Base-by-base conservation (phyloP, 306 rosid species). In the Cucurbita argyrosperma region DNA sequence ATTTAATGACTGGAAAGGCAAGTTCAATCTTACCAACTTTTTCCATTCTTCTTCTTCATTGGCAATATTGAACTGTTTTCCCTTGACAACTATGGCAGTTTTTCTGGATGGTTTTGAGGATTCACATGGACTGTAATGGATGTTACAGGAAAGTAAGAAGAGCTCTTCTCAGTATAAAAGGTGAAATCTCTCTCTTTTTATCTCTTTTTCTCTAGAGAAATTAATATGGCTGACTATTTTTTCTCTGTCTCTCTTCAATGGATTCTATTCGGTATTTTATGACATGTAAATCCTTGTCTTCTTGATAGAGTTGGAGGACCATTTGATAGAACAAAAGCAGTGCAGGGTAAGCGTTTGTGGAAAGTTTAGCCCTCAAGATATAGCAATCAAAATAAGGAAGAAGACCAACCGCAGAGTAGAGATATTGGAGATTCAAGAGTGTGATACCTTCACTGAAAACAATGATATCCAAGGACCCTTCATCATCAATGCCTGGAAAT, bases 111-210 rank as follows among this genome's bases (percentile, higher is more conserved):
- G 62, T 71, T 14, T 35, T 71, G 76, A 71, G 76, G 49, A 71
- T 71, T 71, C 60, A 53, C 18, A 71, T 71, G 76, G 76, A 71
- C 63, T 71, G 76, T 62, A 71, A 71, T 71, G 76, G 76, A 71
- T 71, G 76, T 53, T 52, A 71, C 47, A 53, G 76, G 37, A 71
- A 71, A 71, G 76, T 71, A 53, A 71, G 63, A 54, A 53, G 76
- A 37, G 76, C 76, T 15, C 14, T 71, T 71, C 76, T 71, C 51
- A 37, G 76, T 37, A 71, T 52, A 38, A 51, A 71, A 71, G 76
- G 76, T 71, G 10, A 68, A 30, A 23, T 52, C 62, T 38, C 76
- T 71, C 5, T 38, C 69, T 61, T 2, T 26, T 8, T 11, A 19
- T 35, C 5, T 21, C 40, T 19, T 15, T 61, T 1, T 66, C 54